phyloP scores from a whole-genome alignment of 2,329 filamentous ascomycete species.

The Cladophialophora exuberans region DNA sequence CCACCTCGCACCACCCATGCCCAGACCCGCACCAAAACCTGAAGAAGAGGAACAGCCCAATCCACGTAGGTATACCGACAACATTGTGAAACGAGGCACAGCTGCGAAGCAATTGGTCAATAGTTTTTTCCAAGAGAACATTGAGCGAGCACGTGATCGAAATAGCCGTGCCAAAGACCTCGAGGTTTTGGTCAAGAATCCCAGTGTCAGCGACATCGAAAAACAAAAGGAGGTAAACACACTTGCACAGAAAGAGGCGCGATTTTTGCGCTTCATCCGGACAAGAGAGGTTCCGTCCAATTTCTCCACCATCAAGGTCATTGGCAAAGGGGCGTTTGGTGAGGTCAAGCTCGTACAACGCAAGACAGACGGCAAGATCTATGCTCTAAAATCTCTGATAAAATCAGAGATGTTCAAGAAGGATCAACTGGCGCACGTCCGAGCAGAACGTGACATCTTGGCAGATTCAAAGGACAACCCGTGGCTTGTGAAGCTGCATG shows the following conservation, averaged over 20 bases:
- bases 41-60: slow-evolving; percentile 76
- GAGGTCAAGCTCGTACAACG: slow-evolving; percentile 98
- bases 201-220: slow-evolving; percentile 71
- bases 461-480: slow-evolving; percentile 96
- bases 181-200: slow-evolving; percentile 80
- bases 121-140: slow-evolving; percentile 96
- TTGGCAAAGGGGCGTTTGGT: slow-evolving; percentile 97
- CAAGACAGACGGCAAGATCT: slow-evolving; percentile 94
- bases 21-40: slow-evolving; percentile 58
- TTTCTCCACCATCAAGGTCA: slow-evolving; percentile 96
- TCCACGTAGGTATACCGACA: slow-evolving; percentile 85
- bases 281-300: slow-evolving; percentile 93
- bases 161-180: slow-evolving; percentile 95
- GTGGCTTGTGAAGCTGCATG: slow-evolving; percentile 98
- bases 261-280: slow-evolving; percentile 89
- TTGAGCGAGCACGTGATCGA: slow-evolving; percentile 90
- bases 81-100: slow-evolving; percentile 74
- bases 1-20: slow-evolving; percentile 72
- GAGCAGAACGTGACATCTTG: slow-evolving; percentile 94
- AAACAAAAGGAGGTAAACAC: slow-evolving; percentile 85
- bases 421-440: slow-evolving; percentile 95
- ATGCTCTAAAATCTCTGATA: slow-evolving; percentile 96
- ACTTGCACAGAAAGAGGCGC: slow-evolving; percentile 84
- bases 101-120: slow-evolving; percentile 68
- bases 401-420: slow-evolving; percentile 99